Evolutionary conservation across 2,329 filamentous ascomycete genomes (phyloP), one percentile per base, ranked within the genome.

Genomic region (Microcyclosporella mali): DNA sequence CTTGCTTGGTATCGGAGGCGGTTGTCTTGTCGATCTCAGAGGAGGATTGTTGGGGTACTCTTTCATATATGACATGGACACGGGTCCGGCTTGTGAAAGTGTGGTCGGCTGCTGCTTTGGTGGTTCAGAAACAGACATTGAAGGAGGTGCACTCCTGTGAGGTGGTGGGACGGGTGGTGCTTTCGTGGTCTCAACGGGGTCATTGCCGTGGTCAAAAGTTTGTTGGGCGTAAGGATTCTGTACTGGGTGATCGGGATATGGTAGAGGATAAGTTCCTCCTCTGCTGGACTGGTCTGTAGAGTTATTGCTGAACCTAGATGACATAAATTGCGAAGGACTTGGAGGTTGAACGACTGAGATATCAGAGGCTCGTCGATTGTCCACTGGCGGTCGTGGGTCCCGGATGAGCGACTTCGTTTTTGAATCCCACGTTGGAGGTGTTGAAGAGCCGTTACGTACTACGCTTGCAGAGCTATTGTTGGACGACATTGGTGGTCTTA

Each of bases 21-120:
- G 50, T 11, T 57, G 49, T 29, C 56, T 60, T 28, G 50, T 56
- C n/a, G 57, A 46, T 39, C 58, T 59, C 18, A 49, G 58, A 7
- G 63, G 60, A 11, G 60, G 57, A 11, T 62, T 56, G 28, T 64
- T 57, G 3, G 71, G 70, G 49, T 73, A 75, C 48, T 75, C 72
- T 47, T 70, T 73, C 48, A 73, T 66, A 51, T 75, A 75, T 3
- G 59, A 56, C 12, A 62, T 44, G 3, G 57, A 55, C 7, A 46
- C 56, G 8, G 41, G 49, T 16, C 53, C 56, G 9, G 52, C 35
- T 33, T 57, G 46, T 15, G 51, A 41, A 10, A 56, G 28, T 8
- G 37, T 42, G 3, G 40, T 36, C 11, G 52, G 48, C 11, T 27
- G 36, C 21, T 40, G 16, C 19, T 30, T 10, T 15, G 34, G 29